phyloP scores from a whole-genome alignment of 2,329 filamentous ascomycete genomes.

The Penicillium sp. region DNA sequence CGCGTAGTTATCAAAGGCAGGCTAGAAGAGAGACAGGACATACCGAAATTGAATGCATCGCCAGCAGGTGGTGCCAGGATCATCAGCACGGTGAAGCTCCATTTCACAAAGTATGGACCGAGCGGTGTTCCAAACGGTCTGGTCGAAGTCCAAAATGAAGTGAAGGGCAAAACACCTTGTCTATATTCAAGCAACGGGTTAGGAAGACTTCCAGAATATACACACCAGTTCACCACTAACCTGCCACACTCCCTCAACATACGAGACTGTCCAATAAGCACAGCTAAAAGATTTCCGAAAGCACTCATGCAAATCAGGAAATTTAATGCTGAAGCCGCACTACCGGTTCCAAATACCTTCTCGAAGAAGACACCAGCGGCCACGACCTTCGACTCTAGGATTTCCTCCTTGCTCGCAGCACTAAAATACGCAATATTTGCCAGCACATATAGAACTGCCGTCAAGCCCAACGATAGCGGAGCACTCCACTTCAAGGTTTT shows the following conservation, averaged over 20 bases:
- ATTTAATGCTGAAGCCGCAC: conserved; percentile 54
- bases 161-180: conserved; percentile 61
- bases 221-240: conserved; percentile 22
- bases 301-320: conserved; percentile 57
- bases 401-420: conserved; percentile 53
- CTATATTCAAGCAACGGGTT: conserved; percentile 14
- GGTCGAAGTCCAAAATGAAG: conserved; percentile 61
- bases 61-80: conserved; percentile 60
- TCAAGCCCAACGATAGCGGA: conserved; percentile 49
- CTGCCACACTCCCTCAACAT: conserved; percentile 60
- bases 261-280: conserved; percentile 54
- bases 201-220: background rate
- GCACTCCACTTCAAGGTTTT: conserved; percentile 53
- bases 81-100: conserved; percentile 57
- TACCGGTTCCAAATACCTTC: conserved; percentile 52
- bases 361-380: conserved; percentile 60
- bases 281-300: conserved; percentile 58
- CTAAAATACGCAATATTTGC: conserved; percentile 62
- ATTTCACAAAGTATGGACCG: conserved; percentile 58
- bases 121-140: conserved; percentile 62
- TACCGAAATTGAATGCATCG: conserved; percentile 62
- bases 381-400: conserved; percentile 52
- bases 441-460: conserved; percentile 56
- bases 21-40: background rate
- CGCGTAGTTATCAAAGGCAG: too few relatives aligned